Base-by-base conservation (phyloP, 768 basidiomycete species). In the Trametopsis cervina region DNA sequence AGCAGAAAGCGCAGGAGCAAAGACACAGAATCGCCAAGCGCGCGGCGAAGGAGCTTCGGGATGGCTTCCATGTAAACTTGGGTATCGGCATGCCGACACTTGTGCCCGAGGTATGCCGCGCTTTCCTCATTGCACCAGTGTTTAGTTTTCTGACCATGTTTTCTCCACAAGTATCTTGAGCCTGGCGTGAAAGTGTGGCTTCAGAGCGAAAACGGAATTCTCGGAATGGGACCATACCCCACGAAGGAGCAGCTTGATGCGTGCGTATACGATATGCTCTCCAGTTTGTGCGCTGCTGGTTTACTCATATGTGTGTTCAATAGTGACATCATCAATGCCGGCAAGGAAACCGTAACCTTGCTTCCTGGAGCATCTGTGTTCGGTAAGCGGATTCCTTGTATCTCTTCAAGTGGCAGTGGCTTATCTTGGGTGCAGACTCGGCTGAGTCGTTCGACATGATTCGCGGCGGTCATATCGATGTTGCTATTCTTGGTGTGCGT, bases 391-490 rank as follows among this genome's bases (percentile, higher is more conserved):
- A 37, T 35, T 33, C 27, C 33, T 21, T 39, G 12, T 25, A 12
- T 18, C 24, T 46, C 36, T 41, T n/a, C 21, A 27, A 40, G 26
- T 39, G 17, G 24, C 39, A 40, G 25, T 33, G 9, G 12, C 22
- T 22, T 13, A 7, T 11, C 20, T 27, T 20, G 42, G 23, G 5
- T 20, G 18, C 52, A 87, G 88, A 94, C 67, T 93, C 91, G 3
- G 81, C 81, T 57, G 93, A 96, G 67, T 93, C 90, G 2, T 97
- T 97, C 60, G 88, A 87, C 10, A 97, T 97, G 94, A 96, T 97
- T 66, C 88, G 94, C 45, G 94, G 94, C 39, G 94, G 94, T 4
- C 94, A 97, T 66, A 80, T 97, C 42, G 82, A 97, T 56, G 88
- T 95, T 40, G 83, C 92, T 5, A 94, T 97, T 60, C 80, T 97